A percentile compares a stretch with the other conserved stretches of the same genome.
Conservation (phyloP, 148 eudicot species). For the Rhododendron williamsianum region DNA sequence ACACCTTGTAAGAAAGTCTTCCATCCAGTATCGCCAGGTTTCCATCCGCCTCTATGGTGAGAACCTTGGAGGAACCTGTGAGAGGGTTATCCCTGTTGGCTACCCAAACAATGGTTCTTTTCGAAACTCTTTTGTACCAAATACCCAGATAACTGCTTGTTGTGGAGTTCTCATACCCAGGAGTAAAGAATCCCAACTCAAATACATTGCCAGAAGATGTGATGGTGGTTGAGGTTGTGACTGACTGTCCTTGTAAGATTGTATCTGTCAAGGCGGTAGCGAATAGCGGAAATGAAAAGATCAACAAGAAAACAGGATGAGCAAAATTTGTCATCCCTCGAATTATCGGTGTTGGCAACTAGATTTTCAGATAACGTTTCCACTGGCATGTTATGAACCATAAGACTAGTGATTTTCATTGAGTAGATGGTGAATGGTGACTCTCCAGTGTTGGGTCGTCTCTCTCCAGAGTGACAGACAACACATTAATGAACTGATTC, state of each 20-base stretch:
- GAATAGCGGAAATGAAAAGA: neutral
- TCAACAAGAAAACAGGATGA: neutral
- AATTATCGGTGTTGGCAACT: neutral
- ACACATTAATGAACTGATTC: no score
- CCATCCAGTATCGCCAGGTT: conserved; percentile 15
- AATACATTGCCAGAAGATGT: neutral
- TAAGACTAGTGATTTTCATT: no score
- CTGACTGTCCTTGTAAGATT: neutral
- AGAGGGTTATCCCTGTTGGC: conserved; percentile 19
- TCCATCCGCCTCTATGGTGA: conserved; percentile 11
- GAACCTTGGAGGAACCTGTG: neutral
- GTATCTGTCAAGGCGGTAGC: neutral
- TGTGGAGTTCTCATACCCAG: neutral
- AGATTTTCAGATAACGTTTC: neutral
- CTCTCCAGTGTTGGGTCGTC: no score
- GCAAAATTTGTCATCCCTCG: neutral
- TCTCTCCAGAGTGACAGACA: no score
- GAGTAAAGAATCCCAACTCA: neutral
- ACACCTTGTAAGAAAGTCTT: neutral
- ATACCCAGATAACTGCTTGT: conserved; percentile 14
- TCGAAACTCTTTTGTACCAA: neutral
- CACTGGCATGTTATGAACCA: neutral
- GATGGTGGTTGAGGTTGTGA: neutral
- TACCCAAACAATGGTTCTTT: conserved; percentile 1
- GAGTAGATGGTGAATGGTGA: no score